Percentiles rank a stretch among this genome's conserved stretches.
phyloP scores from a whole-genome alignment of 2,329 filamentous ascomycete species.

The Ophiocordyceps australis region DNA sequence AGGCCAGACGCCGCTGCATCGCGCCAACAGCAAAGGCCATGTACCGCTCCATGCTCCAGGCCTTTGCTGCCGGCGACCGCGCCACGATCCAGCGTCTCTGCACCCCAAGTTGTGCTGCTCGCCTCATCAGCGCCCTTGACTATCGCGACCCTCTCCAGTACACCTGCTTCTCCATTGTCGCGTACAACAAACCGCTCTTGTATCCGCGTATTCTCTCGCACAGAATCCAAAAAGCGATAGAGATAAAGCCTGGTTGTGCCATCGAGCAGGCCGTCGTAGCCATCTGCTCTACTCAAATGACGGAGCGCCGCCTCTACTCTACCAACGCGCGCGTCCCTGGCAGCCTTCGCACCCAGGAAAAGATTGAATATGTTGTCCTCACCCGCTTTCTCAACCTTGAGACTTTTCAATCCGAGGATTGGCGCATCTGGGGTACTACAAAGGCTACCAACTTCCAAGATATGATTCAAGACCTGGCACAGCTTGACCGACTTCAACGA shows the following conservation, averaged over 20 bases:
- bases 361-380: conserved; percentile 48
- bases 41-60: conserved; percentile 42
- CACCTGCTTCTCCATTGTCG: conserved; percentile 34
- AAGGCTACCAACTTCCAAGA: conserved; percentile 31
- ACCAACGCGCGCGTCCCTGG: conserved; percentile 23
- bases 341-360: conserved; percentile 29
- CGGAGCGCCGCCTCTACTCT: conserved; percentile 19
- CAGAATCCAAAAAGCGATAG: conserved; percentile 28
- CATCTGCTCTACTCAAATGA: conserved; percentile 36
- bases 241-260: too few species aligned
- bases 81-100: conserved; percentile 32
- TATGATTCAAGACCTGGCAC: too few species aligned
- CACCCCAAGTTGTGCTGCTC: conserved; percentile 27
- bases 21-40: conserved; percentile 36
- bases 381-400: conserved; percentile 25
- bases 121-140: conserved; percentile 34
- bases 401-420: conserved; percentile 29
- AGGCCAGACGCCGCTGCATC: conserved; percentile 20
- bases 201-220: conserved; percentile 36
- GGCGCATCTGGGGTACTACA: conserved; percentile 49
- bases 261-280: conserved; percentile 39
- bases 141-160: conserved; percentile 25
- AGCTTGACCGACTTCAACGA: too few species aligned
- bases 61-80: conserved; percentile 40
- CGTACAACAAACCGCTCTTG: conserved; percentile 21